phyloP scores from a whole-genome alignment of 176 grass and related monocot species.

The Zizania latifolia region DNA sequence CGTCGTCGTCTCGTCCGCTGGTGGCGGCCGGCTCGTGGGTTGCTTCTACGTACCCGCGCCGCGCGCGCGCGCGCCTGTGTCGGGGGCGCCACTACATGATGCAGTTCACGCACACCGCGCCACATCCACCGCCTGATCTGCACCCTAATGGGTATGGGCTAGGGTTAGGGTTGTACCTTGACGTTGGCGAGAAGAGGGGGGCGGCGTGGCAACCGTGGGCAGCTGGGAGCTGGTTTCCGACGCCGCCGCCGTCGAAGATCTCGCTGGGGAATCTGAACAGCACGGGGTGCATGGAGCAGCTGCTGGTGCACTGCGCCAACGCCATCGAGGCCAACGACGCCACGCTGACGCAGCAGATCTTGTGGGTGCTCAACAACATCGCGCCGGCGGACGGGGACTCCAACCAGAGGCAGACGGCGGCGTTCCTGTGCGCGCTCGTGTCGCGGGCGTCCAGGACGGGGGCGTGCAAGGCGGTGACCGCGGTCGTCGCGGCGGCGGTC shows the following conservation, averaged over 20 bases:
- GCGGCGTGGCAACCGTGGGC: conserved; percentile 29
- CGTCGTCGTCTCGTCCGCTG: too few relatives aligned
- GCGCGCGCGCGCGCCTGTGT: too few relatives aligned
- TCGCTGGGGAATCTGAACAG: conserved; percentile 69
- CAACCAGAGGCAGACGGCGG: conserved; percentile 74
- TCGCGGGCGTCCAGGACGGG: conserved; percentile 72
- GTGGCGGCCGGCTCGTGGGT: not conserved
- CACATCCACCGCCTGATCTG: conserved; percentile 43
- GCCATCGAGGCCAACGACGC: conserved; percentile 95
- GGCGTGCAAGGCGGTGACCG: conserved; percentile 71
- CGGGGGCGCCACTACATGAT: conserved; percentile 76
- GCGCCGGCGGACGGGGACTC: conserved; percentile 85
- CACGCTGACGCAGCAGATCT: conserved; percentile 90
- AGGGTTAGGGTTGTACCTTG: conserved; percentile 45
- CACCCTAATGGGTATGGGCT: conserved; percentile 49
- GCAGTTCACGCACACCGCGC: conserved; percentile 76
- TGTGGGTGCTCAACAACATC: conserved; percentile 99
- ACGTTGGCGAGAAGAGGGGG: conserved; percentile 37
- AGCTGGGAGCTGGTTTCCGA: conserved; percentile 26
- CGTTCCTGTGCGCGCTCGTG: conserved; percentile 89
- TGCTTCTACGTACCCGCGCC: too few relatives aligned
- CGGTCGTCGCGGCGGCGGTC: conserved; percentile 33
- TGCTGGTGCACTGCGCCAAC: conserved; percentile 95
- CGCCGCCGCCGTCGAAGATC: conserved; percentile 41
- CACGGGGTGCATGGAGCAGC: conserved; percentile 90